These are phyloP conservation scores for Lathyrus aphaca DNA, from an alignment of 306 rosid species.

Conservation along the genomic window DNA sequence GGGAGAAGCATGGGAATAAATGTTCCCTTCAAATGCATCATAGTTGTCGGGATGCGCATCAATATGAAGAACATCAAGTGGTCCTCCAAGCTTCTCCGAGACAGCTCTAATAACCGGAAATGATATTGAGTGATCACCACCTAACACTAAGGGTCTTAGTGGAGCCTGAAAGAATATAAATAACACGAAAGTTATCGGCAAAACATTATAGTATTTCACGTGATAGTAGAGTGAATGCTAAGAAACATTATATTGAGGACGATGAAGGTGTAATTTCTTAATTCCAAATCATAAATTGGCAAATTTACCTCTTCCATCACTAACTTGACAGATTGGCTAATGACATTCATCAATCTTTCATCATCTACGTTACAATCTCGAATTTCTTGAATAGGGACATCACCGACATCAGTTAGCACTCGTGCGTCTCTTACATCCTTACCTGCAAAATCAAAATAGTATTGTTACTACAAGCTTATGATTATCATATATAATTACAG, in stretches of 20 bases:
- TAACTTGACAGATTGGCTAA: slow-evolving; percentile 88
- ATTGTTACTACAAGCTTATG: slow-evolving; percentile 27
- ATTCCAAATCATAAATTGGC: slow-evolving; percentile 29
- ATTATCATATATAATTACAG: slow-evolving; percentile 25
- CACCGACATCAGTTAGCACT: slow-evolving; percentile 93
- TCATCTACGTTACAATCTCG: slow-evolving; percentile 84
- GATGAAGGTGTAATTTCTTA: not conserved
- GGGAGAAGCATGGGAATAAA: slow-evolving; percentile 91
- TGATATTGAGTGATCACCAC: slow-evolving; percentile 98
- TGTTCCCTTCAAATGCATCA: slow-evolving; percentile 79
- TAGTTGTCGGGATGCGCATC: slow-evolving; percentile 98
- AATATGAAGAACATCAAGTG: slow-evolving; percentile 87
- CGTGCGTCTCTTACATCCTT: slow-evolving; percentile 77
- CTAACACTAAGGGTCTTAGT: slow-evolving; percentile 84
- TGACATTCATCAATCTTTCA: slow-evolving; percentile 83
- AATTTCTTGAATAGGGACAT: slow-evolving; percentile 95
- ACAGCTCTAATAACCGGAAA: slow-evolving; percentile 89
- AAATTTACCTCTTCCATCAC: slow-evolving; percentile 87
- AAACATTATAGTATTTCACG: slow-evolving; percentile 1
- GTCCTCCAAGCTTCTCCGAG: slow-evolving; percentile 95
- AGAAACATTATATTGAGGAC: not conserved
- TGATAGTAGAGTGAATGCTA: slow-evolving; percentile 14
- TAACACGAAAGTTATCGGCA: slow-evolving; percentile 12
- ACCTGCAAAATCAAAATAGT: slow-evolving; percentile 54
- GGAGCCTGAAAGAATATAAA: slow-evolving; percentile 63